Conservation (phyloP, 768 basidiomycete genomes). For the Pleurotus cornucopiae region DNA sequence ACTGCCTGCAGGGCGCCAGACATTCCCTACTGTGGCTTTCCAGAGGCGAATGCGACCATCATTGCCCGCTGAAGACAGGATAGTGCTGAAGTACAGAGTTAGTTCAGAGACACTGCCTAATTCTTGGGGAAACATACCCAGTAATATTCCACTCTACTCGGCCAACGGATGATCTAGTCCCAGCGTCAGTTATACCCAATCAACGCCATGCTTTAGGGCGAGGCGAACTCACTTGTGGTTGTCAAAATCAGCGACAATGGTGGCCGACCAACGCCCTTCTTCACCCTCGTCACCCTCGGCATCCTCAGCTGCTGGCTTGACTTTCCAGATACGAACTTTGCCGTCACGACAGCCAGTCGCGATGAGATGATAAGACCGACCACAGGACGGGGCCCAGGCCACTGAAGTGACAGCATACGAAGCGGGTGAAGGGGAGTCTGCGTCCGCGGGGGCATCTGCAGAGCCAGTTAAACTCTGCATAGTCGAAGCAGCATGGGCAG, state of each 20-base stretch:
- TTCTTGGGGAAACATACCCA: slow-evolving; percentile 40
- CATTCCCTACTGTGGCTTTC: slow-evolving; percentile 80
- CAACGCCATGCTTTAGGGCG: neutral
- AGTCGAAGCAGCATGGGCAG: slow-evolving; percentile 17
- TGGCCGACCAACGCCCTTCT: slow-evolving; percentile 67
- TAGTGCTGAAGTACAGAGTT: slow-evolving; percentile 46
- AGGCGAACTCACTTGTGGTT: slow-evolving; percentile 61
- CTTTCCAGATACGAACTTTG: slow-evolving; percentile 84
- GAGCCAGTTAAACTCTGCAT: slow-evolving; percentile 12
- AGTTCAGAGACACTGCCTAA: neutral
- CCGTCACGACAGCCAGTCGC: slow-evolving; percentile 90
- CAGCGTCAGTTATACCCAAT: no score
- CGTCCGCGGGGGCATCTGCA: slow-evolving; percentile 17
- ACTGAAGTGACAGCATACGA: slow-evolving; percentile 74
- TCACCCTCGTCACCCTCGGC: slow-evolving; percentile 38
- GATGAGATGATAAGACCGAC: slow-evolving; percentile 89
- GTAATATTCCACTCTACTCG: slow-evolving; percentile 95
- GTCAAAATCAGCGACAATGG: slow-evolving; percentile 80
- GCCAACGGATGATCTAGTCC: slow-evolving; percentile 62
- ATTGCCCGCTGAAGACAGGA: slow-evolving; percentile 80
- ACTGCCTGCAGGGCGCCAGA: slow-evolving; percentile 81
- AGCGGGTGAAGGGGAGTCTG: slow-evolving; percentile 28
- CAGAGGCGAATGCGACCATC: slow-evolving; percentile 79
- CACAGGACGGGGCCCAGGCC: slow-evolving; percentile 92
- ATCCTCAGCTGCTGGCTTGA: slow-evolving; percentile 54